Percentiles rank a stretch among this genome's conserved stretches.
Conservation (phyloP, 192 early-diverging fungal genomes). For the Tieghemiomyces parasiticus region DNA sequence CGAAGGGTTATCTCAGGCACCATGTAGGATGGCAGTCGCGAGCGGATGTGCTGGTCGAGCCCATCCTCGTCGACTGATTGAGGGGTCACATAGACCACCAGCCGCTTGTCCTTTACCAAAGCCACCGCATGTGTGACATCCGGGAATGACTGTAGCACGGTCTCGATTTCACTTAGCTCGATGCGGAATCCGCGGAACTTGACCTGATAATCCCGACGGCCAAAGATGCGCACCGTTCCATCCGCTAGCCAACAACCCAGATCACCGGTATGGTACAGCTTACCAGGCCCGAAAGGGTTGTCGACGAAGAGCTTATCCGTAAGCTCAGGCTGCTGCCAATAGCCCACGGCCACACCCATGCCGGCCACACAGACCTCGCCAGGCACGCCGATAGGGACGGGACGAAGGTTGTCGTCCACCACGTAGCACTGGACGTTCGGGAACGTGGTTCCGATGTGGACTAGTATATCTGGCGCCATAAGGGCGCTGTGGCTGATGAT, state of each 20-base stretch:
- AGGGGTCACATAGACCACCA: constrained; percentile 23
- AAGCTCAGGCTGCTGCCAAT: constrained; percentile 22
- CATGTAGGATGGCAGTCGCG: constrained; percentile 4
- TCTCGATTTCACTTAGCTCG: constrained; percentile 20
- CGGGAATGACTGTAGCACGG: constrained; percentile 8
- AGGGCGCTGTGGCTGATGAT: background rate
- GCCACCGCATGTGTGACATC: constrained; percentile 15
- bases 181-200: constrained; percentile 23
- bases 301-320: constrained; percentile 18
- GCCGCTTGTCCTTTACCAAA: constrained; percentile 8
- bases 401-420: constrained; percentile 13
- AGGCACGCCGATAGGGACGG: constrained; percentile 18
- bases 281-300: constrained; percentile 19
- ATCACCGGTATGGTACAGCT: constrained; percentile 24
- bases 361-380: constrained; percentile 23
- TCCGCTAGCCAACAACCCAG: constrained; percentile 15
- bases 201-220: constrained; percentile 20
- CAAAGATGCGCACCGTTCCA: constrained; percentile 17
- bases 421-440: constrained; percentile 16
- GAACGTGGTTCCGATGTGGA: background rate
- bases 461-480: background rate
- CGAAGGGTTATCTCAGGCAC: background rate
- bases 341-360: constrained; percentile 19
- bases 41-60: background rate
- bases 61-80: background rate